phyloP scores from a whole-genome alignment of 1,139 yeast species.

The Sugiyamaella xylanicola region DNA sequence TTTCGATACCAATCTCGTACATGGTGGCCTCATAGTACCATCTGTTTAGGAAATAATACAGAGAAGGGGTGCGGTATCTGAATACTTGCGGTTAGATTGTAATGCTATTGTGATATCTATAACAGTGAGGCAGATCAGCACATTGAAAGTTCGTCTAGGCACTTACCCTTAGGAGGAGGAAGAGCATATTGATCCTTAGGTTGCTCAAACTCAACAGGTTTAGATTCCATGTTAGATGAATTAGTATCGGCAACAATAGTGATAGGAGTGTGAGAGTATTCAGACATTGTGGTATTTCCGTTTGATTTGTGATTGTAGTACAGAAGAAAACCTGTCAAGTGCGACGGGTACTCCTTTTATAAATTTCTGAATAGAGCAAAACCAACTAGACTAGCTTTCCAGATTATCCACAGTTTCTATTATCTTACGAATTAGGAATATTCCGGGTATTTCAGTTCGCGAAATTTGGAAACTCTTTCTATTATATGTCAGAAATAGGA shows the following conservation, averaged over 20 bases:
- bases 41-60: constrained; percentile 11
- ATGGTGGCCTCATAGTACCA: constrained; percentile 11
- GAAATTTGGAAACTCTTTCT: not conserved
- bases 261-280: constrained; percentile 13
- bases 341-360: not conserved
- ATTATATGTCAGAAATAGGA: not conserved
- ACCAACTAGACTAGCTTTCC: no score
- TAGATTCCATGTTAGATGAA: constrained; percentile 6
- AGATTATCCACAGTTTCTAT: no score
- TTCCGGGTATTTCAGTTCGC: not conserved
- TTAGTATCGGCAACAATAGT: constrained; percentile 14
- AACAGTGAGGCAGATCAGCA: no score
- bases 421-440: not conserved
- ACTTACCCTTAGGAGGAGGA: constrained; percentile 23
- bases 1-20: constrained; percentile 8
- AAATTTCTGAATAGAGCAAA: no score
- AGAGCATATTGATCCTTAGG: constrained; percentile 24
- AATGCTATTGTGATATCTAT: no score
- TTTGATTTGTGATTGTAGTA: not conserved
- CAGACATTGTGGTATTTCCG: constrained; percentile 19
- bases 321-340: not conserved
- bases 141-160: no score
- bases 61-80: constrained; percentile 4
- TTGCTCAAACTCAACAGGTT: constrained; percentile 24
- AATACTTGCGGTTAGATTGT: constrained; percentile 6